phyloP scores from a whole-genome alignment of 2,329 filamentous ascomycete genomes.

The Bipolaris bicolor region DNA sequence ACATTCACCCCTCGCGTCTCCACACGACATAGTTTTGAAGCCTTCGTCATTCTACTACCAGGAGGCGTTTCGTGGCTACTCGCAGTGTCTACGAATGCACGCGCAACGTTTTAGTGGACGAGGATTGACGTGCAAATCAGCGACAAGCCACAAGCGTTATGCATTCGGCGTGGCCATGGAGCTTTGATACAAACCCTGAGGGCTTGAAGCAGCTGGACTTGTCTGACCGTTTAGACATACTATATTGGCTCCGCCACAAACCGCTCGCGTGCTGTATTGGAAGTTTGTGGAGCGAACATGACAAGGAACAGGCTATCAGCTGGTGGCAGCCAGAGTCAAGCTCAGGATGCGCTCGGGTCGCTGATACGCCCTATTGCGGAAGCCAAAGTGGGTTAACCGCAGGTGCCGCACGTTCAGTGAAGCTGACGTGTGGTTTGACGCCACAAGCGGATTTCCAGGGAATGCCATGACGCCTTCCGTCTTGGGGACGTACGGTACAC shows the following conservation, averaged over 20 bases:
- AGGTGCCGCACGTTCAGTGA: slow-evolving; percentile 12
- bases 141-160: slow-evolving; percentile 2
- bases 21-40: not conserved
- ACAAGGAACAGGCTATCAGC: slow-evolving; percentile 5
- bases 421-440: slow-evolving; percentile 12
- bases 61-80: not conserved
- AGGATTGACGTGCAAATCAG: not conserved
- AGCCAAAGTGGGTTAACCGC: slow-evolving; percentile 1
- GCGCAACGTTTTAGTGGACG: not conserved
- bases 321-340: not conserved
- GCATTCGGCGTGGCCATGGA: not conserved
- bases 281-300: slow-evolving; percentile 3
- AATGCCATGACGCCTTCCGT: slow-evolving; percentile 14
- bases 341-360: not conserved
- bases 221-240: not conserved
- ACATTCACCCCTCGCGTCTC: slow-evolving; percentile 16
- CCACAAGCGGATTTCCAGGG: slow-evolving; percentile 12
- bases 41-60: not conserved
- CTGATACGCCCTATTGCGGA: slow-evolving; percentile 1
- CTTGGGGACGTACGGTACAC: not conserved
- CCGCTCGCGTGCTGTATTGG: not conserved
- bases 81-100: not conserved
- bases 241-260: slow-evolving; percentile 3
- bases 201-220: not conserved
- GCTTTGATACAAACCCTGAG: not conserved